Evolutionary conservation across 495 filamentous ascomycete genomes (phyloP).

Genomic region (Glonium stellatum): DNA sequence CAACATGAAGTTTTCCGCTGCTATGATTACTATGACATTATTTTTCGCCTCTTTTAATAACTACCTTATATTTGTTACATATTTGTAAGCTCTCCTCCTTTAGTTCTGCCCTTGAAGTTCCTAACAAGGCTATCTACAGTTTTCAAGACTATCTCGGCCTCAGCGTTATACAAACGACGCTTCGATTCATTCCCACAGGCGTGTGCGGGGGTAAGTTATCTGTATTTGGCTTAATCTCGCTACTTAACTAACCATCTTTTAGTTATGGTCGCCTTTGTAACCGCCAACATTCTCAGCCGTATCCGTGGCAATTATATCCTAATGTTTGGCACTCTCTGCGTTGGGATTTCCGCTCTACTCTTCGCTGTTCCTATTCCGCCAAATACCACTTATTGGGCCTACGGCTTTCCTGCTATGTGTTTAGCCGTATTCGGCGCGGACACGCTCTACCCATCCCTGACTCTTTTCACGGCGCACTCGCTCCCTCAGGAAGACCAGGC

Average conservation of each 20-base stretch:
- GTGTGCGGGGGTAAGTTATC: conserved; percentile 37
- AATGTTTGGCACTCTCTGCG: conserved; percentile 44
- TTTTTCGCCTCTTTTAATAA: conserved; percentile 57
- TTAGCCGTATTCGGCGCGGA: conserved; percentile 55
- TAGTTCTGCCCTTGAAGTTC: neutral
- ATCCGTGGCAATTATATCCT: conserved; percentile 49
- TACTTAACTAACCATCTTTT: neutral
- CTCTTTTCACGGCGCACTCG: conserved; percentile 52
- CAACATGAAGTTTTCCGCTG: conserved; percentile 47
- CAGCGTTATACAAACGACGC: conserved; percentile 48
- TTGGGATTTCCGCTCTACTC: conserved; percentile 46
- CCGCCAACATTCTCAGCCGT: conserved; percentile 48
- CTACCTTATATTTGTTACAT: conserved; percentile 53
- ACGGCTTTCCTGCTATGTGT: conserved; percentile 51
- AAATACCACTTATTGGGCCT: conserved; percentile 53
- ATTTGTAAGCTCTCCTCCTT: conserved; percentile 33
- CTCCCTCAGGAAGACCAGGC: conserved; percentile 56
- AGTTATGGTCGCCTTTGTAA: conserved; percentile 43
- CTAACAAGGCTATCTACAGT: conserved; percentile 9
- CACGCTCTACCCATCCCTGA: conserved; percentile 51
- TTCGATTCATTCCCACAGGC: conserved; percentile 56
- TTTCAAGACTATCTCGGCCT: conserved; percentile 55
- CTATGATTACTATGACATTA: conserved; percentile 52
- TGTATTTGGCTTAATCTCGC: neutral
- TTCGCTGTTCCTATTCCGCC: conserved; percentile 52